Evolutionary conservation across 441 rosid species (phyloP), one percentile per base, ranked within the genome.

Genomic region (Cnidoscolus chayamansa): DNA sequence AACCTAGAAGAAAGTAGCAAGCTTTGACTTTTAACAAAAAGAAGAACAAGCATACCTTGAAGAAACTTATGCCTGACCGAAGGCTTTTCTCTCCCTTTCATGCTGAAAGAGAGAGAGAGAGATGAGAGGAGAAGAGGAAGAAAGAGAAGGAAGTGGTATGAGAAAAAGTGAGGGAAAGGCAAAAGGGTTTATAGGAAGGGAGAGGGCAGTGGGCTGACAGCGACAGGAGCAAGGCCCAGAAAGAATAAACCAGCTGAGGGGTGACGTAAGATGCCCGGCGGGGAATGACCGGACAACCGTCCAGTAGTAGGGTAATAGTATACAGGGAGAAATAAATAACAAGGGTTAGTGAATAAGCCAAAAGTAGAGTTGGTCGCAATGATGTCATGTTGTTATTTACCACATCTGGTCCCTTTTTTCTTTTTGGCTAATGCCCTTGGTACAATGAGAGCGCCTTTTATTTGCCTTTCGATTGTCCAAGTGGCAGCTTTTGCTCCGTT

Each of bases 161-260:
- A 67, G 25, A 65, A 65, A 62, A 47, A 17, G 70, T 12, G 15
- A 43, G 15, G 55, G 15, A 25, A 61, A 51, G 37, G 75, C 7
- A 20, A 40, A 31, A 15, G 73, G 51, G 51, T 73, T 71, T 75
- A 63, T 65, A 65, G 50, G 45, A 60, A 64, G 65, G 59, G 47
- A 50, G 19, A 63, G 31, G 40, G 40, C 40, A 31, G 63, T 59
- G 63, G 45, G 63, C 71, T 77, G 86, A 79, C 75, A 76, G 74
- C 67, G 86, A 77, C 89, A 83, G 74, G 73, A 78, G 79, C 77
- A 74, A 67, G 80, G 81, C 88, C 89, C 84, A 80, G 72, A 78
- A 78, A 74, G 72, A 76, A 84, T 53, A 79, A 73, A 56, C 82
- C 65, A 72, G 76, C 68, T 61, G 37, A 2, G 10, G 1, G 13